Evolutionary conservation across 139 green algal genomes (phyloP), one percentile per base, ranked within the genome.

Genomic region (Klebsormidium nitens): DNA sequence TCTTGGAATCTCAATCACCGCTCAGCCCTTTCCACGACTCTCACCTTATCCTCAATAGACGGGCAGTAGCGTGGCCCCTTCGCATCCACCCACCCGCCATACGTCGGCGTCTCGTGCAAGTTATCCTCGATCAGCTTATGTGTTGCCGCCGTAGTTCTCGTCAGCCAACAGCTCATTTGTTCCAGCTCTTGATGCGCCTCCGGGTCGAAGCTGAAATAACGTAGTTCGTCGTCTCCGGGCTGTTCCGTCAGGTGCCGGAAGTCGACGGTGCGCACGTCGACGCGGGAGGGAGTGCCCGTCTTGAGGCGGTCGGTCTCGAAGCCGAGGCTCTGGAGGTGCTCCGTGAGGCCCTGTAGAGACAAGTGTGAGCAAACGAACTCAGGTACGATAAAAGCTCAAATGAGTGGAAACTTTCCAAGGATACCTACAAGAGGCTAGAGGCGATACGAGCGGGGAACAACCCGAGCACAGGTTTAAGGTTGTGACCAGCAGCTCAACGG

Each of bases 291-390:
- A 0, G 93, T 99, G 31, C 93, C 93, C 0, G 93, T 99, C 81
- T 98, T 98, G 11, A 98, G 81, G 8, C 93, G 74, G 64, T 89
- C 93, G 1, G 88, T 94, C 76, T 96, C 88, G 74, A 97, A 97
- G 23, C 93, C 93, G 29, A 97, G 76, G 2, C 26, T 36, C 69
- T 84, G 40, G 40, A 98, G 85, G 29, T 79, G 72, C 76, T 97
- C 93, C 1, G 93, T 97, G 28, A 98, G 82, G 1, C 93, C 93
- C 2, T 81, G 36, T n/a, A n/a, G n/a, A n/a, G n/a, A n/a, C n/a
- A n/a, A n/a, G n/a, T n/a, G n/a, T n/a, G n/a, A n/a, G n/a, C n/a
- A n/a, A n/a, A n/a, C n/a, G n/a, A n/a, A n/a, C n/a, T n/a, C n/a
- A n/a, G n/a, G n/a, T n/a, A n/a, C n/a, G n/a, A n/a, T n/a, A n/a